phyloP scores from a whole-genome alignment of 1,139 yeast species.

The Protomyces arabidopsidicola region DNA sequence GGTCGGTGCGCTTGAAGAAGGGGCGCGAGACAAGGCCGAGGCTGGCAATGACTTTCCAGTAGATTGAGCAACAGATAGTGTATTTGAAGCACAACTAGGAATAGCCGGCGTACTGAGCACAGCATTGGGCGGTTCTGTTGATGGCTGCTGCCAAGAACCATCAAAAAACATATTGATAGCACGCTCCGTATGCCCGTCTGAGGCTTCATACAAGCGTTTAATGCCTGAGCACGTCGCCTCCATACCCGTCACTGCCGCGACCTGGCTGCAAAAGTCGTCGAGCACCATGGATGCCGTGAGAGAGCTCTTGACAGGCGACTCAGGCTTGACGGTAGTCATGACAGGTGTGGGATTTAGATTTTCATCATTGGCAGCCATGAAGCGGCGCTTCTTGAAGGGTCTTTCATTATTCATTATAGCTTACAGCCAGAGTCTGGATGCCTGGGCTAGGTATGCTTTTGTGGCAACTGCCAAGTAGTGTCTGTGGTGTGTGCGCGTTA shows the following conservation, averaged over 20 bases:
- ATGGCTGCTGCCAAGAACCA: conserved; percentile 23
- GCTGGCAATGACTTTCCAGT: background rate
- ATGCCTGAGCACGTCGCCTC: background rate
- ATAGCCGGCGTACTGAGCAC: background rate
- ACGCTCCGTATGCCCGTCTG: conserved; percentile 36
- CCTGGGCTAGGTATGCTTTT: no score
- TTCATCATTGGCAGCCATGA: conserved; percentile 5
- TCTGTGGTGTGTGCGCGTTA: background rate
- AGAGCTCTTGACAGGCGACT: background rate
- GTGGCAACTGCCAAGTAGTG: no score
- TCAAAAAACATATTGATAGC: conserved; percentile 37
- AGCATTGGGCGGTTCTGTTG: background rate
- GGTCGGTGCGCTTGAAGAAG: background rate
- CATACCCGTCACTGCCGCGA: background rate
- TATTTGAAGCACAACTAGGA: background rate
- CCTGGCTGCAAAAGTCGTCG: background rate
- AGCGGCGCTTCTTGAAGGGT: conserved; percentile 24
- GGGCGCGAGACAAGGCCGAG: background rate
- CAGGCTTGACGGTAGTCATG: background rate
- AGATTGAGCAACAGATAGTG: background rate
- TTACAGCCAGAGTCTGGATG: background rate
- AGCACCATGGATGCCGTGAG: background rate
- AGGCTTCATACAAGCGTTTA: conserved; percentile 17
- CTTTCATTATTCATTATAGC: conserved; percentile 2
- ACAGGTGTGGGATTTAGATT: background rate